These are phyloP conservation scores for Verticillium longisporum DNA, from an alignment of 2,329 filamentous ascomycete genomes.

Conservation along the genomic window DNA sequence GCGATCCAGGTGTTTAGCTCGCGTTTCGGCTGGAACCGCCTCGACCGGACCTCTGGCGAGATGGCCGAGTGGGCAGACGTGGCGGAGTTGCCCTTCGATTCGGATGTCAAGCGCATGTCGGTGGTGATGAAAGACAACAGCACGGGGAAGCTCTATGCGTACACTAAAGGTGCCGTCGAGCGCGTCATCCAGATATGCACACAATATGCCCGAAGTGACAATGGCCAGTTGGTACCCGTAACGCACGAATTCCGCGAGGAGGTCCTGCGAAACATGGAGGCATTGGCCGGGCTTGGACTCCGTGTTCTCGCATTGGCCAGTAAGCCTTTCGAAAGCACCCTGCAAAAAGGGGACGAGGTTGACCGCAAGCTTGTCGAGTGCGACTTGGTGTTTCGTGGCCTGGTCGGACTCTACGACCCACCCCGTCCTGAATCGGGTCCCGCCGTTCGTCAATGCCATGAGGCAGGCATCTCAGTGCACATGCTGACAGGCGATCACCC, in stretches of 20 bases:
- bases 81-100: conserved; percentile 33
- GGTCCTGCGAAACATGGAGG: conserved; percentile 59
- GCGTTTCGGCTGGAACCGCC: conserved; percentile 51
- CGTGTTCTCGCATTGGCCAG: conserved; percentile 63
- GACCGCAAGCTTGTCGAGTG: conserved; percentile 2
- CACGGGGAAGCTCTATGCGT: conserved; percentile 26
- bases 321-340: conserved; percentile 26
- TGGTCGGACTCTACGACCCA: conserved; percentile 39
- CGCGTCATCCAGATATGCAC: conserved; percentile 57
- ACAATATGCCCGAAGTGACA: conserved; percentile 24
- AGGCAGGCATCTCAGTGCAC: conserved; percentile 50
- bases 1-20: conserved; percentile 61
- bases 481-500: conserved; percentile 57
- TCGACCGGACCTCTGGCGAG: conserved; percentile 29
- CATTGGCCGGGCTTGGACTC: conserved; percentile 53
- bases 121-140: conserved; percentile 10
- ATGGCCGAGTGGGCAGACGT: conserved; percentile 43
- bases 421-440: conserved; percentile 54
- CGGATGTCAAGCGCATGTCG: conserved; percentile 11
- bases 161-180: conserved; percentile 62
- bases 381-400: conserved; percentile 8
- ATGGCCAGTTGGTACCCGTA: no score
- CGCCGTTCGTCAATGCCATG: conserved; percentile 44
- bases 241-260: conserved; percentile 44
- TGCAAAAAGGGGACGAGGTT: conserved; percentile 2